Conservation (phyloP, 192 early-diverging fungal genomes). For the Backusella sp. region DNA sequence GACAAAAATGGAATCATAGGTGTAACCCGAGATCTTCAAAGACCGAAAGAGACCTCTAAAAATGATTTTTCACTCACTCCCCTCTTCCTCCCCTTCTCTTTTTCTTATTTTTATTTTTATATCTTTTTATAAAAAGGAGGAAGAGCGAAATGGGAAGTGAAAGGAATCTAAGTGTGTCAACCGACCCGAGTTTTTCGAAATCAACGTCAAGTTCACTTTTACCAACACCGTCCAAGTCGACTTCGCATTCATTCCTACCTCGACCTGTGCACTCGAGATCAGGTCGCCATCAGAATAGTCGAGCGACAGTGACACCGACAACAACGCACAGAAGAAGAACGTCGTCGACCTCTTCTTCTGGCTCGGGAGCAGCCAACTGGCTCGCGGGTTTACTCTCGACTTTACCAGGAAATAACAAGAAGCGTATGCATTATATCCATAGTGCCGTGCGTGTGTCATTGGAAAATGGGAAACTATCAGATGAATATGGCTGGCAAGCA, state of each 20-base stretch:
- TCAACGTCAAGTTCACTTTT: neutral
- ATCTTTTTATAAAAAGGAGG: neutral
- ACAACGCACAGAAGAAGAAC: neutral
- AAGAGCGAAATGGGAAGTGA: neutral
- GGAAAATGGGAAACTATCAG: neutral
- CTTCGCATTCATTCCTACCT: neutral
- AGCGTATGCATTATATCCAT: neutral
- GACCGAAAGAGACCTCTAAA: neutral
- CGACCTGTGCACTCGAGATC: neutral
- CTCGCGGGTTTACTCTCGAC: neutral
- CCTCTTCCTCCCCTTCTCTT: neutral
- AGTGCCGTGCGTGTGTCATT: neutral
- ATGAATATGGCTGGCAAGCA: neutral
- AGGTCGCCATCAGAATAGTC: neutral
- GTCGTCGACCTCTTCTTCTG: neutral
- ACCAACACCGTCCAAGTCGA: neutral
- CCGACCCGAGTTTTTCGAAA: neutral
- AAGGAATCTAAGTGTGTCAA: neutral
- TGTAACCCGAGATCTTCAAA: neutral
- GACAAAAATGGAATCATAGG: neutral
- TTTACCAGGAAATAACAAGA: neutral
- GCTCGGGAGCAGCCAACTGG: neutral
- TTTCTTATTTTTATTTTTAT: neutral
- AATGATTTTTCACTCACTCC: neutral
- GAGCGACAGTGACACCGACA: neutral